phyloP scores from a whole-genome alignment of 2,329 filamentous ascomycete species.

The Pyrenophora graminea region DNA sequence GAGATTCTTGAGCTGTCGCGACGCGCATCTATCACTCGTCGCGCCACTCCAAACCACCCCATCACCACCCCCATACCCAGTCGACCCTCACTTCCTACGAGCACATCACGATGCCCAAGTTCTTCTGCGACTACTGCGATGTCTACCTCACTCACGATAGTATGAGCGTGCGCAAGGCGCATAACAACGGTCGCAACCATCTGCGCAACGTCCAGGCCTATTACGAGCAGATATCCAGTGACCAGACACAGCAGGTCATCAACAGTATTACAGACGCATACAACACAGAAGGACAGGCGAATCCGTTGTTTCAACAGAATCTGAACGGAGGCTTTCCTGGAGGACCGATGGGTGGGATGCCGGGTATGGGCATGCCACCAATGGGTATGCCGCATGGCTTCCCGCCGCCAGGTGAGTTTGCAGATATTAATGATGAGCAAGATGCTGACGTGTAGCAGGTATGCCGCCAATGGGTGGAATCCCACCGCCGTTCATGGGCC shows the following conservation, averaged over 20 bases:
- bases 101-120: slow-evolving; percentile 29
- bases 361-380: slow-evolving; percentile 26
- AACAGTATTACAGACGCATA: slow-evolving; percentile 97
- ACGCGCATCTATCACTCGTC: no score
- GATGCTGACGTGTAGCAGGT: slow-evolving; percentile 23
- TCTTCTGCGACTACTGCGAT: slow-evolving; percentile 89
- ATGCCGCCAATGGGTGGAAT: slow-evolving; percentile 39
- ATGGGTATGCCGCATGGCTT: slow-evolving; percentile 27
- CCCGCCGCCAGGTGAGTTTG: slow-evolving; percentile 24
- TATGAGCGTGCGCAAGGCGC: slow-evolving; percentile 98
- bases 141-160: slow-evolving; percentile 99
- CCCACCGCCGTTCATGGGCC: slow-evolving; percentile 49
- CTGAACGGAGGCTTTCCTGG: slow-evolving; percentile 55
- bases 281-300: slow-evolving; percentile 88
- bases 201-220: slow-evolving; percentile 97
- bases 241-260: slow-evolving; percentile 97
- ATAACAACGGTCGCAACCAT: slow-evolving; percentile 96
- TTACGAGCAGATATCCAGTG: slow-evolving; percentile 98
- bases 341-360: slow-evolving; percentile 29
- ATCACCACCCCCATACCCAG: no score
- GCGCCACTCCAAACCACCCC: no score
- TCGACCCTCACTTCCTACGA: no score
- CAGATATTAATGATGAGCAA: background rate
- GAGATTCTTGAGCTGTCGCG: background rate
- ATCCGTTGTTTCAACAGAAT: slow-evolving; percentile 71